These are phyloP conservation scores for Botrytis fragariae DNA, from an alignment of 2,329 filamentous ascomycete species.

Conservation along the genomic window DNA sequence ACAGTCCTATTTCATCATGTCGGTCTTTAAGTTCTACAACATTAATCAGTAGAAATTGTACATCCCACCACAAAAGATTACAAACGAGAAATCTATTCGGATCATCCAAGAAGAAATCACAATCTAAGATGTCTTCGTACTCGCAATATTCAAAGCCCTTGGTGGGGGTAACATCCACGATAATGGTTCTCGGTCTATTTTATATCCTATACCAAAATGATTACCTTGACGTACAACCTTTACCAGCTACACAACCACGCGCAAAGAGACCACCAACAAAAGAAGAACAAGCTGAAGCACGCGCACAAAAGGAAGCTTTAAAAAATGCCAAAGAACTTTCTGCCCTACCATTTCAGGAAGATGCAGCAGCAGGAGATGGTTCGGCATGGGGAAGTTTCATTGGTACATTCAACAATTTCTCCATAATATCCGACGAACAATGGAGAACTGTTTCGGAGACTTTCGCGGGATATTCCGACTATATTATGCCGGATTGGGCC, in stretches of 20 bases:
- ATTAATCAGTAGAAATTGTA: neutral
- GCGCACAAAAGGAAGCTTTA: conserved; percentile 27
- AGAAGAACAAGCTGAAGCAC: conserved; percentile 23
- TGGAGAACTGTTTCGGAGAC: conserved; percentile 55
- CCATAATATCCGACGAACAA: conserved; percentile 53
- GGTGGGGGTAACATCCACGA: conserved; percentile 31
- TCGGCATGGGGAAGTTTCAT: conserved; percentile 37
- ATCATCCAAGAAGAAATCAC: conserved; percentile 22
- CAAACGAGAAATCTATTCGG: conserved; percentile 24
- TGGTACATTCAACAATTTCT: conserved; percentile 44
- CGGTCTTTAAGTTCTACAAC: neutral
- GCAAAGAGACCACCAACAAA: conserved; percentile 28
- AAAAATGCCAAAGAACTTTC: conserved; percentile 32
- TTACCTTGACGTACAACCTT: conserved; percentile 33
- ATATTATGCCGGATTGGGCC: conserved; percentile 81
- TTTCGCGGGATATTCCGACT: conserved; percentile 53
- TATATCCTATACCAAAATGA: conserved; percentile 38
- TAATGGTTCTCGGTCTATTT: conserved; percentile 30
- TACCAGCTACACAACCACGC: conserved; percentile 35
- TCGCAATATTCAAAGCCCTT: conserved; percentile 21
- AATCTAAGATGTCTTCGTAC: conserved; percentile 27
- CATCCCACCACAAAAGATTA: neutral
- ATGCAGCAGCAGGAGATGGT: conserved; percentile 26
- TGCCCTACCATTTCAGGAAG: conserved; percentile 31
- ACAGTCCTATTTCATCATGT: neutral